These are phyloP conservation scores for Penicillium argentinense DNA, from an alignment of 495 filamentous ascomycete species.

Conservation along the genomic window DNA sequence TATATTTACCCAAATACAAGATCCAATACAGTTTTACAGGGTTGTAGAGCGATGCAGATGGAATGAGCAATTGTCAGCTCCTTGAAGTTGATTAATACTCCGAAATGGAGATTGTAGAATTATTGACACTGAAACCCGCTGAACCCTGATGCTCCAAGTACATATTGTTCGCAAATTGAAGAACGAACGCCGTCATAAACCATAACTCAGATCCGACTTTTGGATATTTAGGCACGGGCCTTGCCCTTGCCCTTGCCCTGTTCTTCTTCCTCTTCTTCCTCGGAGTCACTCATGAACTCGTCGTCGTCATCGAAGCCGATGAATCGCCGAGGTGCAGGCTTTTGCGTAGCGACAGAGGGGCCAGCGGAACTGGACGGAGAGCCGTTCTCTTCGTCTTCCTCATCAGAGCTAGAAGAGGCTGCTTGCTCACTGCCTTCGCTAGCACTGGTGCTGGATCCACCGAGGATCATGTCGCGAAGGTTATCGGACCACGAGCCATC, in stretches of 20 bases:
- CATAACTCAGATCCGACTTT: conserved; percentile 5
- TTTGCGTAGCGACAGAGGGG: conserved; percentile 24
- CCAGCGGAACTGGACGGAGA: conserved; percentile 21
- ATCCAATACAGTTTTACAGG: no score
- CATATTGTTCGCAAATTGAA: neutral
- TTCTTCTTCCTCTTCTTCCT: conserved; percentile 49
- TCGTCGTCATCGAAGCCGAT: conserved; percentile 91
- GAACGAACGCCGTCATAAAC: conserved; percentile 21
- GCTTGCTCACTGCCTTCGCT: conserved; percentile 47
- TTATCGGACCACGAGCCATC: conserved; percentile 54
- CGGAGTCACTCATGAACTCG: conserved; percentile 82
- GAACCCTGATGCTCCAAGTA: conserved; percentile 8
- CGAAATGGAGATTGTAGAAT: neutral
- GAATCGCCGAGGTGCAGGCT: conserved; percentile 52
- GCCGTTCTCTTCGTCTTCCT: conserved; percentile 48
- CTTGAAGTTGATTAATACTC: conserved; percentile 1
- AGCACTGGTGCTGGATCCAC: conserved; percentile 49
- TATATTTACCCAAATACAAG: no score
- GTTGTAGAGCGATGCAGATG: no score
- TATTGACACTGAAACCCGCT: conserved; percentile 12
- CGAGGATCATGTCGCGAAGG: conserved; percentile 42
- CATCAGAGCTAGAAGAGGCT: conserved; percentile 42
- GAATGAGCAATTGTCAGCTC: neutral
- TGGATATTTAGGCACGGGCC: conserved; percentile 30
- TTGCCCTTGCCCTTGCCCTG: conserved; percentile 45